These are phyloP conservation scores for Backusella circina DNA, from an alignment of 192 early-diverging fungal species.

Conservation along the genomic window DNA sequence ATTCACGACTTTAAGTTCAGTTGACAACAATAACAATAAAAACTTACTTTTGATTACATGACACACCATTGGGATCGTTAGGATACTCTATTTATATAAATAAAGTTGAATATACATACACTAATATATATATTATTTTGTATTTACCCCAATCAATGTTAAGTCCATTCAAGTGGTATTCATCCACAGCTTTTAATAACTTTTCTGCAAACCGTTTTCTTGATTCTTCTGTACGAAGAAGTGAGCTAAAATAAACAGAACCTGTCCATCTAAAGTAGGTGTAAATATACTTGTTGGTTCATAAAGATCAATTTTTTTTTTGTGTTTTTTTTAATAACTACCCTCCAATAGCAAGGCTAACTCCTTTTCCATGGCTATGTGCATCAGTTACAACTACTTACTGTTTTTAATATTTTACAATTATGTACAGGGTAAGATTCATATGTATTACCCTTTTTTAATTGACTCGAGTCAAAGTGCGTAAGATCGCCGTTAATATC, in stretches of 20 bases:
- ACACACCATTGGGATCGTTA: conserved; percentile 24
- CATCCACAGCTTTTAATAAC: conserved; percentile 36
- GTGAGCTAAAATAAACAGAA: conserved; percentile 23
- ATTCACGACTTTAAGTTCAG: not conserved
- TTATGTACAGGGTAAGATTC: not conserved
- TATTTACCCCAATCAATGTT: conserved; percentile 61
- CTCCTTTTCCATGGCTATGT: conserved; percentile 19
- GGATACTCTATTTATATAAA: conserved; percentile 24
- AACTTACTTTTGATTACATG: conserved; percentile 31
- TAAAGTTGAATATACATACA: not conserved
- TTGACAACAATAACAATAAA: not conserved
- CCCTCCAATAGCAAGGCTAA: conserved; percentile 34
- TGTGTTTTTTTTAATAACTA: not conserved
- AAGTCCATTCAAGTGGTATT: conserved; percentile 53
- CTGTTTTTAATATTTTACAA: not conserved
- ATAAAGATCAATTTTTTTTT: not conserved
- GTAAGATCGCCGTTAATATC: conserved; percentile 16
- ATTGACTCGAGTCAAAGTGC: conserved; percentile 13
- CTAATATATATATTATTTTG: conserved; percentile 34
- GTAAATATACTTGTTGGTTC: not conserved
- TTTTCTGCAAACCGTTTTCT: conserved; percentile 36
- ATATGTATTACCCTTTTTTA: not conserved
- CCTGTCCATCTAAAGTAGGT: conserved; percentile 31
- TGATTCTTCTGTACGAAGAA: conserved; percentile 7
- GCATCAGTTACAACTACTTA: conserved; percentile 20